phyloP scores from a whole-genome alignment of 345 rosid genomes.

The Schrenkiella parvula region DNA sequence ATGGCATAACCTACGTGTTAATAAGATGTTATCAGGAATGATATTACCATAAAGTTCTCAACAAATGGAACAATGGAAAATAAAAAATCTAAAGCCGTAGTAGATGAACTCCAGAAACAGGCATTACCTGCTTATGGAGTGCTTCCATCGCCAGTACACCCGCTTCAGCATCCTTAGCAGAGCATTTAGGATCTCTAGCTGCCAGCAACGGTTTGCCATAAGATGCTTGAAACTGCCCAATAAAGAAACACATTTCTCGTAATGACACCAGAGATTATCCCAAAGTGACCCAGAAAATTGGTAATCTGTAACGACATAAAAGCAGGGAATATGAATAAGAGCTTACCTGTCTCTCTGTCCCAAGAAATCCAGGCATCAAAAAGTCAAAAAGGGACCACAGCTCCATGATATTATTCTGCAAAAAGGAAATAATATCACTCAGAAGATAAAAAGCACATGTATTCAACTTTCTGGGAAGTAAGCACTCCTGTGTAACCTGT shows the following conservation, averaged over 20 bases:
- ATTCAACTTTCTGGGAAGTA: conserved; percentile 8
- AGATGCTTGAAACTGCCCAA: conserved; percentile 90
- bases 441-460: conserved; percentile 29
- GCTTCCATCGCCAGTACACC: conserved; percentile 99
- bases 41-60: background rate
- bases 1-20: conserved; percentile 85
- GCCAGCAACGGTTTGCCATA: conserved; percentile 92
- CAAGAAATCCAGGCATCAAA: conserved; percentile 99
- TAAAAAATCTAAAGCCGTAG: background rate
- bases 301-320: background rate
- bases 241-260: conserved; percentile 8
- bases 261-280: conserved; percentile 7
- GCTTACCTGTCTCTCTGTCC: conserved; percentile 94
- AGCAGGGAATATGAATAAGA: conserved; percentile 4
- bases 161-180: conserved; percentile 99
- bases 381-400: conserved; percentile 99
- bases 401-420: conserved; percentile 96
- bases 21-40: conserved; percentile 14
- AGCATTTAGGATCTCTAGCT: conserved; percentile 96
- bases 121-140: conserved; percentile 87
- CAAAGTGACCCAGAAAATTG: background rate
- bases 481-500: conserved; percentile 54
- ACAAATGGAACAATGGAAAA: background rate
- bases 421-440: conserved; percentile 8
- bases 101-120: background rate